Evolutionary conservation across 257 asterid genomes (phyloP).

Genomic region (Solanum tarapatanum): DNA sequence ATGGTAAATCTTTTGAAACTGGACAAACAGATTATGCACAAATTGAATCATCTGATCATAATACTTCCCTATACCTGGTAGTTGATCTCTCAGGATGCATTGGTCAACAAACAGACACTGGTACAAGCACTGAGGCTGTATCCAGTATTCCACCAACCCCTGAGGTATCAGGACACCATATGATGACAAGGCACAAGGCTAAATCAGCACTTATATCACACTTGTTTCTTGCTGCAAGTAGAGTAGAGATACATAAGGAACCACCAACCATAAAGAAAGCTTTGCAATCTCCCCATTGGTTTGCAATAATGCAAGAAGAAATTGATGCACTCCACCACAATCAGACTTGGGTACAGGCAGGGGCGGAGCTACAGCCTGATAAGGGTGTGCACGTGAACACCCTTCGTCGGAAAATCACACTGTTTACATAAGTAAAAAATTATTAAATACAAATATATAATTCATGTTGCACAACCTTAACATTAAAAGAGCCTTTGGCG

Average conservation of each 20-base stretch:
- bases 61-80: not conserved
- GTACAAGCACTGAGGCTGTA: not conserved
- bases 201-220: not conserved
- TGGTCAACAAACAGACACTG: not conserved
- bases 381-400: no score
- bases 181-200: not conserved
- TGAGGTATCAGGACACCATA: no score
- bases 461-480: no score
- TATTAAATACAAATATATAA: no score
- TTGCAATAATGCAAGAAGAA: not conserved
- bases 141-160: not conserved
- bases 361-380: no score
- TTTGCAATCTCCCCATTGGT: not conserved
- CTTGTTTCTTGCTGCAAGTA: not conserved
- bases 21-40: no score
- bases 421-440: no score
- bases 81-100: not conserved
- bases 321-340: not conserved
- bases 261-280: not conserved
- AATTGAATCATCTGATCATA: no score
- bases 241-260: not conserved
- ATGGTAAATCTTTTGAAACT: no score
- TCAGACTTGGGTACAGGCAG: not conserved
- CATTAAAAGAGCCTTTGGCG: no score
- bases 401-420: no score